Evolutionary conservation across 169 alveolate species (phyloP), one percentile per base, ranked within the genome.

Genomic region (Plasmodium vivax): DNA sequence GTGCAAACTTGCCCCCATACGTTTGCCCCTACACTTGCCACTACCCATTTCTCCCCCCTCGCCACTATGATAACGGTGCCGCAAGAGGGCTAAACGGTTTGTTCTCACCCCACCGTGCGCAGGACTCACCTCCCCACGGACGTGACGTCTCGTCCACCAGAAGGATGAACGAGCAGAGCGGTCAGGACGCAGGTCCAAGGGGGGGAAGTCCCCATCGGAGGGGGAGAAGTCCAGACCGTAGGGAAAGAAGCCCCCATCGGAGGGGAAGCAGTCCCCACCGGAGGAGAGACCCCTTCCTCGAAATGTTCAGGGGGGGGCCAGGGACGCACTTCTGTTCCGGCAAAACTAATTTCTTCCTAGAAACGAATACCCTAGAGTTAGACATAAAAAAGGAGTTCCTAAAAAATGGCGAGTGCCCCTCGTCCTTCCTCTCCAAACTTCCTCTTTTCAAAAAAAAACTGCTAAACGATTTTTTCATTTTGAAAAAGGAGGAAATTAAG

Each of bases 281-380:
- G n/a, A 62, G 34, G 79, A 68, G 56, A n/a, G 71, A 85, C 32
- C 36, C 27, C 54, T 56, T 85, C 80, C 80, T 85, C 16, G 71
- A 85, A 7, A 47, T 85, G 16, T 85, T 85, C 34, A 75, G 93
- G 27, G 93, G 93, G 6, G 93, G 93, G 3, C 93, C 93, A 3
- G 93, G 93, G 14, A 77, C 27, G 58, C 93, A 85, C 68, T 34
- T 56, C 27, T 75, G 79, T 8, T 85, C 93, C 19, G 82, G 85
- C 16, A 74, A 36, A 36, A 84, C 75, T 19, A 85, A 85, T 85
- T 34, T 54, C 30, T 75, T 75, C 62, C 68, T 85, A 85, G 93
- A 85, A 85, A 75, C 27, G 6, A 74, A 75, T 30, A 85, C 87
- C 1, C 80, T 85, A n/a, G 87, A 85, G 45, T 2, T 23, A 51